A percentile compares a stretch with the other conserved stretches of the same genome.
phyloP scores from a whole-genome alignment of 306 rosid species.

The Acmispon strigosus region DNA sequence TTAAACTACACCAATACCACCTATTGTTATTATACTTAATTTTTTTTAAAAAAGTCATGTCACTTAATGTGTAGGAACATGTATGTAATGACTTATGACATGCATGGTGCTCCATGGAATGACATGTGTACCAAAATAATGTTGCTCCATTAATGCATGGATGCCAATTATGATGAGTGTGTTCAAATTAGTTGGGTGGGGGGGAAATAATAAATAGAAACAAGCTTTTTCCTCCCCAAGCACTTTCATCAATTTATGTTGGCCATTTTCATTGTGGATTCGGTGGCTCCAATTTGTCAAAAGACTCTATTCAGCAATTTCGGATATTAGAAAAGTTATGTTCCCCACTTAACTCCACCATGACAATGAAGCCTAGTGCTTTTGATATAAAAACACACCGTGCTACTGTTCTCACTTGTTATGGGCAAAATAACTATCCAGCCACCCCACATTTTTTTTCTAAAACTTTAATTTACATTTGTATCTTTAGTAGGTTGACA shows the following conservation, averaged over 20 bases:
- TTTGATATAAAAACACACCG: constrained; percentile 14
- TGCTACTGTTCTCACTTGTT: not conserved
- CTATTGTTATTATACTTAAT: too few species aligned
- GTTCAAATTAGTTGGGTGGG: constrained; percentile 37
- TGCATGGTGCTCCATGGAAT: constrained; percentile 1
- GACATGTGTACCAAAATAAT: constrained; percentile 18
- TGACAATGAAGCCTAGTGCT: constrained; percentile 24
- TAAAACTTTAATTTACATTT: not conserved
- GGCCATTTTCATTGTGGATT: constrained; percentile 28
- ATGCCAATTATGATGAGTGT: constrained; percentile 10
- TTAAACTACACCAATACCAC: too few species aligned
- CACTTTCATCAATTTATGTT: constrained; percentile 40
- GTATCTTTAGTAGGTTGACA: too few species aligned
- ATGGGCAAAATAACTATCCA: not conserved
- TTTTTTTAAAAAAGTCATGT: too few species aligned
- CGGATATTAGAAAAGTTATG: constrained; percentile 48
- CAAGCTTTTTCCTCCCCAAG: constrained; percentile 22
- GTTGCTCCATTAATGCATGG: constrained; percentile 28
- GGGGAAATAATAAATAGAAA: constrained; percentile 19
- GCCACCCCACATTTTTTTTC: not conserved
- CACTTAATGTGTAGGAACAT: too few species aligned
- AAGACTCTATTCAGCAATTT: constrained; percentile 42
- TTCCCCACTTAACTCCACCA: constrained; percentile 49
- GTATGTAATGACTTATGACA: not conserved
- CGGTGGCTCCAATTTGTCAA: constrained; percentile 40